These are phyloP conservation scores for Arachis monticola DNA, from an alignment of 331 rosid species.

Conservation along the genomic window DNA sequence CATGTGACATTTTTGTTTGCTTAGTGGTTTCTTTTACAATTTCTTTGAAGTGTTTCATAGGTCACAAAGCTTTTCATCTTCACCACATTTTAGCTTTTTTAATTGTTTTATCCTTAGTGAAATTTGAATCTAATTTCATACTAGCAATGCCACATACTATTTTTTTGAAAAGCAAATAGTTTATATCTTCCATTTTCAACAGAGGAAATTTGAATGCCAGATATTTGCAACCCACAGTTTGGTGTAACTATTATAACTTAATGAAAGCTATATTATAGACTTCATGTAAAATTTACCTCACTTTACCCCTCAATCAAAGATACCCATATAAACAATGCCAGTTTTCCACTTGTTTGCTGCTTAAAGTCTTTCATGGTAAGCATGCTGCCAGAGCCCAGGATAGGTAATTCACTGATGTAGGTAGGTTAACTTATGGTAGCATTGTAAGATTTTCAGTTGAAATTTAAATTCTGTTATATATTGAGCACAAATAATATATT, in stretches of 20 bases:
- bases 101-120: not conserved
- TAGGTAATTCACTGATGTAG: constrained; percentile 13
- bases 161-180: too few relatives aligned
- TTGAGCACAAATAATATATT: constrained; percentile 9
- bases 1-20: constrained; percentile 15
- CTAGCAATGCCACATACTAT: constrained; percentile 1
- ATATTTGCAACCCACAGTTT: constrained; percentile 7
- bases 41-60: constrained; percentile 23
- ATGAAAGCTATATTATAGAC: constrained; percentile 13
- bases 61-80: not conserved
- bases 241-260: constrained; percentile 12
- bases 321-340: not conserved
- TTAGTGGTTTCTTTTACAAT: constrained; percentile 18
- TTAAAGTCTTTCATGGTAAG: constrained; percentile 25
- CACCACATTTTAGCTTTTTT: constrained; percentile 1
- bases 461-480: constrained; percentile 10
- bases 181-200: not conserved
- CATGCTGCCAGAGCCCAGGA: constrained; percentile 16
- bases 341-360: constrained; percentile 26
- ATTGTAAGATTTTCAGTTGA: not conserved
- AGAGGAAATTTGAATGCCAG: constrained; percentile 27
- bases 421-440: constrained; percentile 4
- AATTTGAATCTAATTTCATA: not conserved
- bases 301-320: too few relatives aligned
- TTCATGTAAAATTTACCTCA: too few relatives aligned